A percentile compares a stretch with the other conserved stretches of the same genome.
Evolutionary conservation across 495 filamentous ascomycete genomes (phyloP).

Genomic region (Xylaria grammica): DNA sequence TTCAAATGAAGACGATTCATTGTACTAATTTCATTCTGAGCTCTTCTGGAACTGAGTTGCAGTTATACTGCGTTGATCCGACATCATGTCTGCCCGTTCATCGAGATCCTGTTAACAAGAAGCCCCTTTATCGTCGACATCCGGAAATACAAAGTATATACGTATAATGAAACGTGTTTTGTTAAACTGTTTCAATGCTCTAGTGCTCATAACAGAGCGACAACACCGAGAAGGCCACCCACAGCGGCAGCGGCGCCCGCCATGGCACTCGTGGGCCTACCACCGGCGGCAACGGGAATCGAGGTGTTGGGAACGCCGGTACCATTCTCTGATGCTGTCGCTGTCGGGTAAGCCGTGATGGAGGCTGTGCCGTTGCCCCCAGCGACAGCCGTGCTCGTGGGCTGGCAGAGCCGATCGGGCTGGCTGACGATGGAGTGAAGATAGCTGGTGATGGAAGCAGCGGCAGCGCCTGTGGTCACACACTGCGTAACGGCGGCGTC

Average conservation of each 20-base stretch:
- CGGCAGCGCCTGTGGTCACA: not conserved
- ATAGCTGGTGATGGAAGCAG: slow-evolving; percentile 7
- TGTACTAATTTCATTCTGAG: too few relatives aligned
- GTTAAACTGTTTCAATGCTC: too few relatives aligned
- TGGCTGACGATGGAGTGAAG: not conserved
- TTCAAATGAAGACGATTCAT: too few relatives aligned
- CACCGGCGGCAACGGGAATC: not conserved
- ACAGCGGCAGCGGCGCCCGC: not conserved
- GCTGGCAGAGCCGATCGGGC: not conserved
- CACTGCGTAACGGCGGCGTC: not conserved
- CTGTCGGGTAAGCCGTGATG: not conserved
- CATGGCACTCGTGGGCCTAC: not conserved
- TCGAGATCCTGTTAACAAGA: too few relatives aligned
- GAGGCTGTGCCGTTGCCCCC: not conserved
- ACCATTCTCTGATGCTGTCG: not conserved
- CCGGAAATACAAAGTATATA: too few relatives aligned
- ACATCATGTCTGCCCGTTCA: too few relatives aligned
- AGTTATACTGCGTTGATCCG: too few relatives aligned
- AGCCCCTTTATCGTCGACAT: too few relatives aligned
- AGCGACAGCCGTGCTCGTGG: not conserved
- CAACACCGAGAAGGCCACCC: not conserved
- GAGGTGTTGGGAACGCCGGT: not conserved
- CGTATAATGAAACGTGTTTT: too few relatives aligned
- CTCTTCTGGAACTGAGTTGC: too few relatives aligned
- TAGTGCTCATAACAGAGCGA: not conserved